Percentiles rank a stretch among this genome's conserved stretches.
phyloP scores from a whole-genome alignment of 192 early-diverging fungal genomes.

The Funneliformis geosporum region DNA sequence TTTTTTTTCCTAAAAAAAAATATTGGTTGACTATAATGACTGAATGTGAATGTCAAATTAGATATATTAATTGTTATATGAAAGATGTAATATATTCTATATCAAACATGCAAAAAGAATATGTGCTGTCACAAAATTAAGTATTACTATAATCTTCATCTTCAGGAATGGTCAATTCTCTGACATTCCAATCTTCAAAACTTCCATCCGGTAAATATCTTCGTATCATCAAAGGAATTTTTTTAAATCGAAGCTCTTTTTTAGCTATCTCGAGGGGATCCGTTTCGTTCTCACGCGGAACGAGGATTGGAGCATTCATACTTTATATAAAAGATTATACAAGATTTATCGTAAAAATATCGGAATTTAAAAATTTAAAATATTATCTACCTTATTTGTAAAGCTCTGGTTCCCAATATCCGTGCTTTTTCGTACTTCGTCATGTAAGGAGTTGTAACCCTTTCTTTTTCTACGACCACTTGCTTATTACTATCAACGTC shows the following conservation, averaged over 20 bases:
- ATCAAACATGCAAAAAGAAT: too few relatives aligned
- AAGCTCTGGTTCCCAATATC: slow-evolving; percentile 87
- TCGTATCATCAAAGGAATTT: slow-evolving; percentile 90
- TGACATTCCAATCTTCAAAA: slow-evolving; percentile 93
- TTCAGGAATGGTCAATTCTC: slow-evolving; percentile 65
- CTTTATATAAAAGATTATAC: slow-evolving; percentile 41
- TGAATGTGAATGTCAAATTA: too few relatives aligned
- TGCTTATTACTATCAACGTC: slow-evolving; percentile 7
- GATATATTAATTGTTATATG: too few relatives aligned
- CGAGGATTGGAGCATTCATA: slow-evolving; percentile 99
- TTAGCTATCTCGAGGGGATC: slow-evolving; percentile 94
- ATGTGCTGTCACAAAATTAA: too few relatives aligned
- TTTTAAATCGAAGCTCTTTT: slow-evolving; percentile 90
- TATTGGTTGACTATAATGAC: too few relatives aligned
- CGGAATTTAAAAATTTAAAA: not conserved
- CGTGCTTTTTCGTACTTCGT: slow-evolving; percentile 97
- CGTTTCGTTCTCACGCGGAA: slow-evolving; percentile 89
- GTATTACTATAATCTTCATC: slow-evolving; percentile 1
- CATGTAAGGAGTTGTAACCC: slow-evolving; percentile 96
- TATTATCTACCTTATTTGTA: slow-evolving; percentile 81
- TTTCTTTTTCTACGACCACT: slow-evolving; percentile 60
- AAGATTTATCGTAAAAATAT: slow-evolving; percentile 12
- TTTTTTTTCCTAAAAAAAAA: too few relatives aligned
- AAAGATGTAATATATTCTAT: too few relatives aligned
- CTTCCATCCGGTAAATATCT: slow-evolving; percentile 91